Evolutionary conservation across 345 rosid genomes (phyloP), one percentile per base, ranked within the genome.

Genomic region (Euphorbia lathyris): DNA sequence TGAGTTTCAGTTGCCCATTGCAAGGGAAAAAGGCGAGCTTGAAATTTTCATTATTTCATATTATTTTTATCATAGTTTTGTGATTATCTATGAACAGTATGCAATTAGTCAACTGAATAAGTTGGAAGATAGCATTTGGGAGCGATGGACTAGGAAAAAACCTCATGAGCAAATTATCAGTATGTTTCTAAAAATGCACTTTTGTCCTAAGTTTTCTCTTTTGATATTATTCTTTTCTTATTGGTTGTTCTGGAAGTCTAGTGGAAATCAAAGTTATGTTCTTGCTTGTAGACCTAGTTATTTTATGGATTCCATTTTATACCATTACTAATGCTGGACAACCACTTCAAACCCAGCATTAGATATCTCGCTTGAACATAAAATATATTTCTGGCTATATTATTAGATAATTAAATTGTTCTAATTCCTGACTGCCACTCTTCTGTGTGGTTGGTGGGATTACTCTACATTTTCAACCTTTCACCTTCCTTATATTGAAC

Each of bases 101-200:
- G 98, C 97, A 72, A 83, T 91, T 70, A 94, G 90, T 84, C 98
- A 94, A 77, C 87, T 91, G 68, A 89, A 82, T 77, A 94, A 87
- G 83, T 72, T 94, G 83, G 98, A 91, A 83, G 98, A 94, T 71
- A 88, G 90, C 90, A 88, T 94, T 67, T 87, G 85, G 90, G 86
- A 87, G 66, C 85, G 88, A 79, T 91, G 97, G 98, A 76, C 79
- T 52, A 85, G 70, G 74, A 87, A 81, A 74, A 86, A 77, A 80
- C 92, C 92, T 62, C 83, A 68, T 45, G 92, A 89, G 70, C 86
- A 83, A 67, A 74, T 81, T 76, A 73, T 82, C 74, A 73, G 97
- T 94, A 87, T 52, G 93, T 79, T 74, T 83, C 73, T 69, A 5
- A 67, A 64, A 78, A 57, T 66, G n/a, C 40, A 12, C 34, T 26